Percentiles rank a stretch among this genome's conserved stretches.
These are phyloP conservation scores for Diaporthe vaccinii DNA, from an alignment of 2,329 filamentous ascomycete species.

Conservation along the genomic window DNA sequence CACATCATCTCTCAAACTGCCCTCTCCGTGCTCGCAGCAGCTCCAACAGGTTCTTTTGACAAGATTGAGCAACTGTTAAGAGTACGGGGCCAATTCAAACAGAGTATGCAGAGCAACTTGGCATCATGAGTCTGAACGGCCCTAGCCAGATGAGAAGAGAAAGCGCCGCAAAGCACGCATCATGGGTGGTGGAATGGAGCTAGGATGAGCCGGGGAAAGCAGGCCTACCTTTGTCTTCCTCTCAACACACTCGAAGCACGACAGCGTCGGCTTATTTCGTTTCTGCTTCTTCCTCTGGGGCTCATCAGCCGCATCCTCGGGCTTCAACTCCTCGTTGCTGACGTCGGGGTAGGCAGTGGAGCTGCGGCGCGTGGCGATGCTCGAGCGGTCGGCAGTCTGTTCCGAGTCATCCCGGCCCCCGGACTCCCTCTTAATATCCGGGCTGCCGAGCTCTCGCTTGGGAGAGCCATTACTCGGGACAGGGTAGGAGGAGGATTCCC, in stretches of 20 bases:
- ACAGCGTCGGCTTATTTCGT: conserved; percentile 86
- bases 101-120: neutral
- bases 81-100: neutral
- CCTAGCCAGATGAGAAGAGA: neutral
- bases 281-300: conserved; percentile 80
- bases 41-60: neutral
- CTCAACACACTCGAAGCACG: conserved; percentile 84
- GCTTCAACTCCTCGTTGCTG: conserved; percentile 41
- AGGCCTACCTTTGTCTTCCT: conserved; percentile 81
- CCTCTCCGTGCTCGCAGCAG: neutral
- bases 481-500: conserved; percentile 19
- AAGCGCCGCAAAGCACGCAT: neutral
- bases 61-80: neutral
- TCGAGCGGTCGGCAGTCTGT: conserved; percentile 24
- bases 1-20: neutral
- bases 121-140: neutral
- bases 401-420: conserved; percentile 26
- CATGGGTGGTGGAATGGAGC: neutral
- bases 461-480: conserved; percentile 20
- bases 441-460: conserved; percentile 34
- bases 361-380: conserved; percentile 31
- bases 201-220: neutral
- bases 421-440: conserved; percentile 33
- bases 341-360: conserved; percentile 32
- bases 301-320: conserved; percentile 47